Base-by-base conservation (phyloP, 352 stramenopile genomes). In the Pythium rhizo-oryzae region DNA sequence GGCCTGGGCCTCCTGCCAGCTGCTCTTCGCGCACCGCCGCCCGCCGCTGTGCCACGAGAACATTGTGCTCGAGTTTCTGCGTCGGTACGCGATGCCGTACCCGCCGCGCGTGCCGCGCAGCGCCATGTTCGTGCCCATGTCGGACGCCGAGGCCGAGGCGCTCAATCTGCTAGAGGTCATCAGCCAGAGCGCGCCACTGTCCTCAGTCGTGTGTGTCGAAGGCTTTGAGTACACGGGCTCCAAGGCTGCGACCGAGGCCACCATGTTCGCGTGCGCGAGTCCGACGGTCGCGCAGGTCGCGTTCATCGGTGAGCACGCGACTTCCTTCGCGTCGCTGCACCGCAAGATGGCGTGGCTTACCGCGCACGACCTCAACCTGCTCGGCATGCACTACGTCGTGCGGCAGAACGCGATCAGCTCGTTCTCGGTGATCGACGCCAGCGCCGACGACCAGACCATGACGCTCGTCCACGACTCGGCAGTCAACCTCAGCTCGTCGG, bases 91-190 rank as follows among this genome's bases (percentile, higher is more conserved):
- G 11, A 75, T 39, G 65, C 39, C 39, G 44, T 64, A 60, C 55
- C 65, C 21, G 21, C 44, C 18, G 24, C 41, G 0, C 0, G 16
- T 30, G 33, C 25, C 46, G 53, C 56, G 24, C 39, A 63, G 16
- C 61, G 80, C 41, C 44, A 63, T 59, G 58, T 59, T 59, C 0
- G 30, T 46, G 8, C 71, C 80, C 13, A 75, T 76, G 9, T 80
- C 70, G 16, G 70, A 80, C 47, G 72, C 67, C 0, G 82, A 91
- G 28, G 59, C 63, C 0, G 79, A 84, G 44, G 59, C 87, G 0
- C 64, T 82, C 13, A 65, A 76, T 25, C 53, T 91, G 4, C 62
- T 91, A 0, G 62, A 78, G n/a, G 79, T 91, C 33, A 82, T 91
- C 67, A 81, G 77, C 72, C 78, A 77, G 61, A 88, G 82, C 39